A percentile compares a stretch with the other conserved stretches of the same genome.
Conservation (phyloP, 768 basidiomycete genomes). For the Psilocybe subaeruginosa region DNA sequence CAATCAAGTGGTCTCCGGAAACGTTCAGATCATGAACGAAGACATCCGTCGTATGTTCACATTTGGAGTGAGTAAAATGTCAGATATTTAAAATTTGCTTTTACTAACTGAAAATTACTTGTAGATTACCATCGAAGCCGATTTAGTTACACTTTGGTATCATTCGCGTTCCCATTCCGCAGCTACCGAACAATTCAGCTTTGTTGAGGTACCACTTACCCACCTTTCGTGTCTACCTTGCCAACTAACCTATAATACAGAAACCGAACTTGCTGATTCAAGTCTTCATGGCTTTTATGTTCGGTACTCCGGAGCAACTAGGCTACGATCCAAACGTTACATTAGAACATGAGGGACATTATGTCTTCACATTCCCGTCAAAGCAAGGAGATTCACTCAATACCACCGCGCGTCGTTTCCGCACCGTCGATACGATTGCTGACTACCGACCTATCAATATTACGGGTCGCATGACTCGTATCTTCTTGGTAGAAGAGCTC, state of each 20-base stretch:
- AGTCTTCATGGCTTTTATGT: not conserved
- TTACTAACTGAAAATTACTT: not conserved
- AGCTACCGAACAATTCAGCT: not conserved
- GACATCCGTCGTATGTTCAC: not conserved
- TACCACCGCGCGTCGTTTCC: not conserved
- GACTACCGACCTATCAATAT: not conserved
- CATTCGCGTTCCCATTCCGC: not conserved
- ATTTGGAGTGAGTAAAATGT: not conserved
- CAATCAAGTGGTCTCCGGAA: not conserved
- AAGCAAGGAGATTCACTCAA: not conserved
- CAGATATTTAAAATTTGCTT: not conserved
- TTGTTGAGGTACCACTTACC: not conserved
- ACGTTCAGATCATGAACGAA: not conserved
- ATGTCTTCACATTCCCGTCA: not conserved
- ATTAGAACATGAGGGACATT: not conserved
- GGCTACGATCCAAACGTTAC: not conserved
- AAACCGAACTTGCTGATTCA: not conserved
- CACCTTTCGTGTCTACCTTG: not conserved
- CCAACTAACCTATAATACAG: not conserved
- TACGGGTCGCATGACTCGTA: not conserved
- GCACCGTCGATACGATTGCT: not conserved
- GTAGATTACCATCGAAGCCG: not conserved
- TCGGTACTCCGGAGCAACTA: not conserved
- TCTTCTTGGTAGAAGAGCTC: not conserved
- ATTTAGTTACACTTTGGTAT: not conserved